Evolutionary conservation across 495 filamentous ascomycete species (phyloP).

Genomic region (Sabuloglossum arenarium): DNA sequence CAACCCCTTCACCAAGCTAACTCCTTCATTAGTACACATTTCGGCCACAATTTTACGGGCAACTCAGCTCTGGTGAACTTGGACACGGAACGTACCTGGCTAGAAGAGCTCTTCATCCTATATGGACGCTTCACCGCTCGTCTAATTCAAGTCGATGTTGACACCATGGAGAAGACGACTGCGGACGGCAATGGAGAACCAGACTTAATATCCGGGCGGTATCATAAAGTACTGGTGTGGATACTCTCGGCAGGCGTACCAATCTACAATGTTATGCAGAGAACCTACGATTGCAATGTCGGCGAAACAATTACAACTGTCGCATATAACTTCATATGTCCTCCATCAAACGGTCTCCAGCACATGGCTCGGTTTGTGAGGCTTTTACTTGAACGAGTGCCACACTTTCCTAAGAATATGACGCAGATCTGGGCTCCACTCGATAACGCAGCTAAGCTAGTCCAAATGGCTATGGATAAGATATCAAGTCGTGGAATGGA

Average conservation of each 20-base stretch:
- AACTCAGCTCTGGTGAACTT: background rate
- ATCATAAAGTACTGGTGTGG: slow-evolving; percentile 7
- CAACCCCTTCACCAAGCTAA: background rate
- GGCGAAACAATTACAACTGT: background rate
- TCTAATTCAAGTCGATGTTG: slow-evolving; percentile 12
- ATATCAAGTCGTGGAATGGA: background rate
- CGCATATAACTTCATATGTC: background rate
- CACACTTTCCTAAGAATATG: slow-evolving; percentile 1
- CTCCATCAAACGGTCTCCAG: background rate
- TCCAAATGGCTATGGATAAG: slow-evolving; percentile 3
- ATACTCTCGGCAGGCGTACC: slow-evolving; percentile 5
- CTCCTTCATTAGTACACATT: background rate
- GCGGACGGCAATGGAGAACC: slow-evolving; percentile 9
- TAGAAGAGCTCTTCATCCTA: slow-evolving; percentile 10
- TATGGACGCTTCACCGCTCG: slow-evolving; percentile 11
- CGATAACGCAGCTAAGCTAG: background rate
- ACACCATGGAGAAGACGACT: slow-evolving; percentile 8
- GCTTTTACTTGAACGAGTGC: background rate
- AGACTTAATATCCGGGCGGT: slow-evolving; percentile 13
- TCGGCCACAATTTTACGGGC: background rate
- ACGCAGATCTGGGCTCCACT: background rate
- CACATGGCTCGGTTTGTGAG: background rate
- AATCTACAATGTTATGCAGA: slow-evolving; percentile 11
- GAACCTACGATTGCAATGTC: slow-evolving; percentile 8
- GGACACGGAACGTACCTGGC: background rate